These are phyloP conservation scores for Melampsora medusae DNA, from an alignment of 1,284 basidiomycete species.

Conservation along the genomic window DNA sequence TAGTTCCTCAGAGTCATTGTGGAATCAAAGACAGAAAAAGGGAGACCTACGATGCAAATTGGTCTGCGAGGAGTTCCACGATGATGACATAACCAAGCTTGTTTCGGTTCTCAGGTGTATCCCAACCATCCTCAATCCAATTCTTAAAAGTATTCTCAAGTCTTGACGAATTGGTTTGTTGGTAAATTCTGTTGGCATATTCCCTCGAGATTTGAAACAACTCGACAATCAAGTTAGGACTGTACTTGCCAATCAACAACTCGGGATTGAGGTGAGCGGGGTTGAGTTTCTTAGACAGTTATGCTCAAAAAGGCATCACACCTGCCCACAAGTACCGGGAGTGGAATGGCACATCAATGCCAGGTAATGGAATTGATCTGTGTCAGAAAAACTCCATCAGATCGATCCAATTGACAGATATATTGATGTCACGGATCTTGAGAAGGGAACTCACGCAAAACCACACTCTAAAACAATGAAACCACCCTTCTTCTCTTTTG, in stretches of 20 bases:
- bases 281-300: constrained; percentile 97
- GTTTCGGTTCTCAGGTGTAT: constrained; percentile 73
- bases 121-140: constrained; percentile 93
- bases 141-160: constrained; percentile 86
- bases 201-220: constrained; percentile 86
- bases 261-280: constrained; percentile 84
- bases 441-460: constrained; percentile 63
- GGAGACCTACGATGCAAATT: constrained; percentile 62
- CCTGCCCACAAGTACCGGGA: constrained; percentile 98
- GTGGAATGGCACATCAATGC: constrained; percentile 99
- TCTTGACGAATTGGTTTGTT: constrained; percentile 76
- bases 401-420: not conserved
- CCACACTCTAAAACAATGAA: constrained; percentile 92
- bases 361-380: constrained; percentile 79
- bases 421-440: not conserved
- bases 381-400: not conserved
- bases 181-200: constrained; percentile 91
- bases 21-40: not conserved
- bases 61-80: constrained; percentile 93
- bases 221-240: constrained; percentile 92
- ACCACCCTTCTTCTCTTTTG: constrained; percentile 73
- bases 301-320: constrained; percentile 92
- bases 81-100: constrained; percentile 91
- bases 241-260: constrained; percentile 87
- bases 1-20: not conserved